Conservation (phyloP, 2,329 filamentous ascomycete species). For the Harringtonia lauricola region DNA sequence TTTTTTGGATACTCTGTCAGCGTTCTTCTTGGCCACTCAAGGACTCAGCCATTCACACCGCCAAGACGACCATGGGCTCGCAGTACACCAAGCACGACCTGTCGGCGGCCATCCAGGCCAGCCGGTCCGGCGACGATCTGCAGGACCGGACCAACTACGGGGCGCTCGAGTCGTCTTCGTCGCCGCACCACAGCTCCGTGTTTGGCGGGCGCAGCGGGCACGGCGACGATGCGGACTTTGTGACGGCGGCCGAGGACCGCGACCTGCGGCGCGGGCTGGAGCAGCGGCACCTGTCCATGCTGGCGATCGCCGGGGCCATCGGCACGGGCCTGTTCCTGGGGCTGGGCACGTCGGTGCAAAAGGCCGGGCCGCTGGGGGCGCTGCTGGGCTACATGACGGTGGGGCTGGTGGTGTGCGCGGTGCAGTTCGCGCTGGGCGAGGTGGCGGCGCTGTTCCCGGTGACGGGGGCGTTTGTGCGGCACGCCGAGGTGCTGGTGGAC, state of each 20-base stretch:
- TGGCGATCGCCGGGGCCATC: slow-evolving; percentile 40
- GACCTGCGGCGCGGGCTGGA: slow-evolving; percentile 18
- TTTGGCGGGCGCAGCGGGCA: too few species aligned
- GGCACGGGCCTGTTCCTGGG: slow-evolving; percentile 66
- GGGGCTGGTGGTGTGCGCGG: slow-evolving; percentile 61
- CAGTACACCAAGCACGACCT: too few species aligned
- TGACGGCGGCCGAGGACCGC: slow-evolving; percentile 7
- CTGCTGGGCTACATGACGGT: slow-evolving; percentile 60
- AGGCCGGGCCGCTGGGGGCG: slow-evolving; percentile 53
- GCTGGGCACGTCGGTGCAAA: slow-evolving; percentile 49
- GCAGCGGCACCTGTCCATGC: slow-evolving; percentile 33
- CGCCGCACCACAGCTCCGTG: too few species aligned
- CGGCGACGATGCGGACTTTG: background rate
- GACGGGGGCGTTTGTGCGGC: slow-evolving; percentile 58
- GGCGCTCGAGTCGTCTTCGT: too few species aligned
- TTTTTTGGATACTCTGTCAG: too few species aligned
- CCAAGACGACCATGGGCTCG: too few species aligned
- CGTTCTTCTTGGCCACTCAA: too few species aligned
- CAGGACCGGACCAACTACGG: too few species aligned
- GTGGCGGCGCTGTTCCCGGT: slow-evolving; percentile 72
- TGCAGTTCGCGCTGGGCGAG: slow-evolving; percentile 61
- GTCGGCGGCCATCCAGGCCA: too few species aligned
- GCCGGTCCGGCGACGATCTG: too few species aligned
- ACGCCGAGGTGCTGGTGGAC: slow-evolving; percentile 45
- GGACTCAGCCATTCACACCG: too few species aligned